Evolutionary conservation across 1,284 basidiomycete species (phyloP).

Genomic region (Sanghuangporus baumii): DNA sequence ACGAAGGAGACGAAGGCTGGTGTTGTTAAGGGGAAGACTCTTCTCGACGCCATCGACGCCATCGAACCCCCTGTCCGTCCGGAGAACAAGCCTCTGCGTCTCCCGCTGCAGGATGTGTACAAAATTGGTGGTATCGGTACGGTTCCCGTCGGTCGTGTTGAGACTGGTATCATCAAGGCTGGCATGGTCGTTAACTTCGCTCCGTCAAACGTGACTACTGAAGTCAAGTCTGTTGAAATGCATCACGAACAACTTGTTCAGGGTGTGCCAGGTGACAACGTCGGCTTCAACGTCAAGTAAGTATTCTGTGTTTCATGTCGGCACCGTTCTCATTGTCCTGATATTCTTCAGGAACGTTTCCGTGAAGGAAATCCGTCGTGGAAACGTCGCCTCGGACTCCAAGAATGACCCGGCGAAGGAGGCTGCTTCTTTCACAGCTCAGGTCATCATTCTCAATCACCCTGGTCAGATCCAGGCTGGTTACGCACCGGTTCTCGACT

Average conservation of each 20-base stretch:
- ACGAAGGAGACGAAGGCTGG: conserved; percentile 93
- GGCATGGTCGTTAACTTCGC: conserved; percentile 99
- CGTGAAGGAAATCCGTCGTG: conserved; percentile 99
- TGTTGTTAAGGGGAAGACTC: conserved; percentile 94
- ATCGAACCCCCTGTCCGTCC: conserved; percentile 97
- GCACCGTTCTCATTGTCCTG: conserved; percentile 14
- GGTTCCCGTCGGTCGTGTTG: conserved; percentile 99
- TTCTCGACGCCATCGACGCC: conserved; percentile 99
- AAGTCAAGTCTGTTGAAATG: conserved; percentile 99
- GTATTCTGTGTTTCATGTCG: conserved; percentile 25
- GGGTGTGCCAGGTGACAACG: conserved; percentile 98
- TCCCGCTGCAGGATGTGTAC: conserved; percentile 99
- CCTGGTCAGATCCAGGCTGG: conserved; percentile 99
- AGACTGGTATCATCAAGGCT: conserved; percentile 99
- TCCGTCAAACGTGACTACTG: conserved; percentile 97
- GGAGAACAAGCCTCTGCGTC: conserved; percentile 99
- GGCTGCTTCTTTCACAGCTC: conserved; percentile 98
- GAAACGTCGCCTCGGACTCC: conserved; percentile 98
- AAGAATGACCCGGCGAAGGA: conserved; percentile 99
- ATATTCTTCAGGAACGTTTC: conserved; percentile 87
- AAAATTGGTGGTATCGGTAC: conserved; percentile 99
- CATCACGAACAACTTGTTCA: conserved; percentile 98
- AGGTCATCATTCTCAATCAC: conserved; percentile 99
- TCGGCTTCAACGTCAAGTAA: conserved; percentile 95
- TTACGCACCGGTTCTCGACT: conserved; percentile 98